Evolutionary conservation across 441 rosid species (phyloP).

Genomic region (Biscutella auriculata): DNA sequence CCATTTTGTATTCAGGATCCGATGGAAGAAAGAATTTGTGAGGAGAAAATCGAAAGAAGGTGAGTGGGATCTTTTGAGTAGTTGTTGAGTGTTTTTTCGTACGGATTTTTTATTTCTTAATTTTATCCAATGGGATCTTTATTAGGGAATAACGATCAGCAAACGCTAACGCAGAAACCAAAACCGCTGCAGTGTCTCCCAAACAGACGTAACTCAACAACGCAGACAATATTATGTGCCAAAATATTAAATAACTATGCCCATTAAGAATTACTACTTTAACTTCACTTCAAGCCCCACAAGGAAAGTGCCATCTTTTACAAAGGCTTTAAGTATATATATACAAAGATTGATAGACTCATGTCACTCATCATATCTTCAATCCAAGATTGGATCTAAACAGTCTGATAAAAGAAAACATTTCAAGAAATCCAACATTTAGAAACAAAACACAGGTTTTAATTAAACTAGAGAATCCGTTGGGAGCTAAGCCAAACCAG

Average conservation of each 20-base stretch:
- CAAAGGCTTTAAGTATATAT: not conserved
- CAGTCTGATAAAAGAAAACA: not conserved
- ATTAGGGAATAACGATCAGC: not conserved
- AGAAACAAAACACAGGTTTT: not conserved
- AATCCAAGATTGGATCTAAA: not conserved
- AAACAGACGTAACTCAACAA: not conserved
- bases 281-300: not conserved
- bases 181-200: not conserved
- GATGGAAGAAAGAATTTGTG: not conserved
- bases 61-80: too few species aligned
- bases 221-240: not conserved
- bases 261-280: not conserved
- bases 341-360: not conserved
- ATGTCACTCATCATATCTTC: not conserved
- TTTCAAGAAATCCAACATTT: not conserved
- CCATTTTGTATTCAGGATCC: slow-evolving; percentile 16
- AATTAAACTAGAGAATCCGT: not conserved
- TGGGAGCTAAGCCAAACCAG: slow-evolving; percentile 52
- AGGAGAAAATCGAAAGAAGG: not conserved
- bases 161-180: too few species aligned
- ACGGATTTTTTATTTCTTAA: too few species aligned
- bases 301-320: not conserved
- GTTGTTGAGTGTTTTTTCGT: not conserved
- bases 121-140: not conserved
- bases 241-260: not conserved